A percentile compares a stretch with the other conserved stretches of the same genome.
phyloP scores from a whole-genome alignment of 2,329 filamentous ascomycete species.

The Trichoderma afroharzianum region DNA sequence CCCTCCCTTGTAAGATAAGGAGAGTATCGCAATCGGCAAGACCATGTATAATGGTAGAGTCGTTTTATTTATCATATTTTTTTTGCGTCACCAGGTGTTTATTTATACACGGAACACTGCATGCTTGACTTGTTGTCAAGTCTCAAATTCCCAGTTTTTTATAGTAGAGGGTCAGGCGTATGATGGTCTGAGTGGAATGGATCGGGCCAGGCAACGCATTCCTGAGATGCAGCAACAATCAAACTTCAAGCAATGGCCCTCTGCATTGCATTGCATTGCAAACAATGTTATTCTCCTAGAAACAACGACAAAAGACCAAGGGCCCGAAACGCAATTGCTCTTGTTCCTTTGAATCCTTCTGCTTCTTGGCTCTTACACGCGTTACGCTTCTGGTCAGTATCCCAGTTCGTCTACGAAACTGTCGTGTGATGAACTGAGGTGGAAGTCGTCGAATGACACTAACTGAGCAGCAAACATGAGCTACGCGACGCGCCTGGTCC shows the following conservation, averaged over 20 bases:
- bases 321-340: not conserved
- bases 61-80: not conserved
- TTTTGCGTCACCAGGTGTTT: not conserved
- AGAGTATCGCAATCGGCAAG: not conserved
- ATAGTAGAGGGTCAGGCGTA: not conserved
- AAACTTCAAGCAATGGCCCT: constrained; percentile 22
- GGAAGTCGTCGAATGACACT: not conserved
- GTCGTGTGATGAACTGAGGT: not conserved
- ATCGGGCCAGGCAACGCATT: constrained; percentile 39
- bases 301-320: not conserved
- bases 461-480: not conserved
- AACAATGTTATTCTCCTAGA: not conserved
- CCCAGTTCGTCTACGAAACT: not conserved
- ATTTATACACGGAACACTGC: not conserved
- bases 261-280: not conserved
- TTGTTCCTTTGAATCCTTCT: not conserved
- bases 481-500: not conserved
- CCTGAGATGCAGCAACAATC: constrained; percentile 30
- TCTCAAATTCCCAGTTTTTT: not conserved
- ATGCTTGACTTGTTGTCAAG: not conserved
- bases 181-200: constrained; percentile 33
- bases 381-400: not conserved
- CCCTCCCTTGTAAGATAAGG: not conserved
- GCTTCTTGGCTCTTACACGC: not conserved
- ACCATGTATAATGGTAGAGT: not conserved